These are phyloP conservation scores for Saprolegnia parasitica DNA, from an alignment of 352 stramenopile species.

Conservation along the genomic window DNA sequence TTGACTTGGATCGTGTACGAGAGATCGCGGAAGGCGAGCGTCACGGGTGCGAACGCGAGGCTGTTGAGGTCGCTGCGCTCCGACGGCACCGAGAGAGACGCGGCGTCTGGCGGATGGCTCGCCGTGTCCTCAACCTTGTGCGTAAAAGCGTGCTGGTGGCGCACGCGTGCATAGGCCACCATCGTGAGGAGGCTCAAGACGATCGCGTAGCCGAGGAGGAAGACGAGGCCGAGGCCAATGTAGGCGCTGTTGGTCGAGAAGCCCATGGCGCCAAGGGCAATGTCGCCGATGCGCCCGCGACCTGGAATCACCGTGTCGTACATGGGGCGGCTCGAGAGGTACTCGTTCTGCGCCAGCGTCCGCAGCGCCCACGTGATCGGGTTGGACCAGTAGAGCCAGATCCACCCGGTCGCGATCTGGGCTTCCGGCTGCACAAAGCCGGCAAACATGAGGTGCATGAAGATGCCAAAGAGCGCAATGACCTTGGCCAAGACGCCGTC, in stretches of 20 bases:
- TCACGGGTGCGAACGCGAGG: conserved; percentile 3
- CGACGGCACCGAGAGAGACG: background rate
- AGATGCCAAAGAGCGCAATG: conserved; percentile 16
- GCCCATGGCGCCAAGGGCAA: conserved; percentile 46
- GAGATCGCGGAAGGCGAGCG: conserved; percentile 31
- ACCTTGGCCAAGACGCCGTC: conserved; percentile 28
- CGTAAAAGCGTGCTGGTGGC: conserved; percentile 42
- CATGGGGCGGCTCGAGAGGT: conserved; percentile 34
- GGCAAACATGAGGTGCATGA: conserved; percentile 25
- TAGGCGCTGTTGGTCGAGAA: conserved; percentile 45
- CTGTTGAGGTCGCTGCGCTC: conserved; percentile 18
- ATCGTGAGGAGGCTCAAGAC: conserved; percentile 40
- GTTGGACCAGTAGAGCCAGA: conserved; percentile 30
- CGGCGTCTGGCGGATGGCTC: background rate
- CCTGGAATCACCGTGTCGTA: conserved; percentile 40
- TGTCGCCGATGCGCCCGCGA: conserved; percentile 38
- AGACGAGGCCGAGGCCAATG: conserved; percentile 55
- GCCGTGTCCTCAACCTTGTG: conserved; percentile 25
- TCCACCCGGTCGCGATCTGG: conserved; percentile 25
- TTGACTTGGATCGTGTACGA: conserved; percentile 44
- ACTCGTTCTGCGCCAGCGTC: conserved; percentile 24
- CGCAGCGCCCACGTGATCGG: conserved; percentile 20
- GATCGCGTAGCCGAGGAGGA: conserved; percentile 49
- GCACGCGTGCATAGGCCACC: conserved; percentile 47
- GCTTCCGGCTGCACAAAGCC: conserved; percentile 12